Evolutionary conservation across 225 moss, liverwort and hornwort genomes (phyloP), one percentile per base, ranked within the genome.

Genomic region (Physcomitrium patens): DNA sequence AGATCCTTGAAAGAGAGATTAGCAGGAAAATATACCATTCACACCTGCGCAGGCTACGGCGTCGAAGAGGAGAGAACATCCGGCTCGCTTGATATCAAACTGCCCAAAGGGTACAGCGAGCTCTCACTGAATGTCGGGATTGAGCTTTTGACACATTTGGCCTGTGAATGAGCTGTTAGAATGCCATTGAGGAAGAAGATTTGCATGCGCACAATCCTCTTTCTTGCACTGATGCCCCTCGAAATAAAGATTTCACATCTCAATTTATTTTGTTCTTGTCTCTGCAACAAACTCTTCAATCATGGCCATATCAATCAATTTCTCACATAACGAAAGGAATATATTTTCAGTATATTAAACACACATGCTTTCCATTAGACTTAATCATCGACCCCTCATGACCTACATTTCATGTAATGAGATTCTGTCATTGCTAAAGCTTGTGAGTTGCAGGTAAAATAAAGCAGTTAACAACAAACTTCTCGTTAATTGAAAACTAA

Each of bases 1-100:
- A 73, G 69, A 57, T 67, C 72, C 31, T 49, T 83, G 69, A 83
- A 78, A 9, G 78, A 83, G 49, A 50, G 86, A 72, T 69, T 17
- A 69, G 80, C 83, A 48, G 78, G 78, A n/a, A 80, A 86, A 43
- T 80, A 83, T 42, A 80, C 83, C 82, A 86, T 78, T 61, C 81
- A 81, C 16, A 65, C 77, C 7, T 80, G 79, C 60, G 11, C 82
- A 26, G 86, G 80, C 13, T 86, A 80, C 61, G 86, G 86, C 8
- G 0, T 82, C 42, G 76, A 79, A 63, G 80, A 78, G 41, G 78
- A 83, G 53, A n/a, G 60, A 44, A 41, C 63, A 0, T 49, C 71
- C 31, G 24, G 22, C 66, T 54, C 73, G 11, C 26, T 37, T 1
- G 16, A 24, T 56, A 4, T 22, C 5, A 52, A 51, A 0, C 69